Evolutionary conservation across 495 filamentous ascomycete genomes (phyloP).

Genomic region (Filosporella fistucella): DNA sequence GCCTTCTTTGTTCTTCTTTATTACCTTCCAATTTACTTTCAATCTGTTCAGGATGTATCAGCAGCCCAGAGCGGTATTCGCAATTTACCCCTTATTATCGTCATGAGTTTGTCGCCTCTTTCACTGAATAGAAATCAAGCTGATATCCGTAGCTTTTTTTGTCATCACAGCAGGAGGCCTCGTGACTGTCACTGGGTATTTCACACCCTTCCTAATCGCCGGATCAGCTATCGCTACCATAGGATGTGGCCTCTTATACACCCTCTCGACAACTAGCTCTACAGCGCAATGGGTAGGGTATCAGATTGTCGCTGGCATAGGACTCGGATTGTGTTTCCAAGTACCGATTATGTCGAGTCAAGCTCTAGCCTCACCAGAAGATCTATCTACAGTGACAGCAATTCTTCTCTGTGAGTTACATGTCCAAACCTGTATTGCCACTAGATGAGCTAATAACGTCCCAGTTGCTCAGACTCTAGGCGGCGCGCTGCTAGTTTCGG

Average conservation of each 20-base stretch:
- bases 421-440: not conserved
- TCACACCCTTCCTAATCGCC: constrained; percentile 26
- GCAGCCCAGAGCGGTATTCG: constrained; percentile 10
- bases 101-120: not conserved
- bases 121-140: not conserved
- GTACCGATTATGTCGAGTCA: constrained; percentile 9
- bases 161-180: constrained; percentile 28
- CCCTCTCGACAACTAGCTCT: not conserved
- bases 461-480: constrained; percentile 35
- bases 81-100: constrained; percentile 56
- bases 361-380: not conserved
- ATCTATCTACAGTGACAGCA: constrained; percentile 9
- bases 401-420: constrained; percentile 23
- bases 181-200: constrained; percentile 24
- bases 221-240: constrained; percentile 27
- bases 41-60: constrained; percentile 59
- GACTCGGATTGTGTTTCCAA: constrained; percentile 7
- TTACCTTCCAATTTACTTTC: constrained; percentile 77
- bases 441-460: not conserved
- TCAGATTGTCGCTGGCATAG: constrained; percentile 29
- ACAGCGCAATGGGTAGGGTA: constrained; percentile 9
- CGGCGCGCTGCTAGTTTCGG: constrained; percentile 56
- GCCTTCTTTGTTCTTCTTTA: constrained; percentile 56
- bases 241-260: constrained; percentile 39
- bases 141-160: constrained; percentile 36